Percentiles rank a stretch among this genome's conserved stretches.
Evolutionary conservation across 2,329 filamentous ascomycete genomes (phyloP).

Genomic region (Cryphonectria radicalis): DNA sequence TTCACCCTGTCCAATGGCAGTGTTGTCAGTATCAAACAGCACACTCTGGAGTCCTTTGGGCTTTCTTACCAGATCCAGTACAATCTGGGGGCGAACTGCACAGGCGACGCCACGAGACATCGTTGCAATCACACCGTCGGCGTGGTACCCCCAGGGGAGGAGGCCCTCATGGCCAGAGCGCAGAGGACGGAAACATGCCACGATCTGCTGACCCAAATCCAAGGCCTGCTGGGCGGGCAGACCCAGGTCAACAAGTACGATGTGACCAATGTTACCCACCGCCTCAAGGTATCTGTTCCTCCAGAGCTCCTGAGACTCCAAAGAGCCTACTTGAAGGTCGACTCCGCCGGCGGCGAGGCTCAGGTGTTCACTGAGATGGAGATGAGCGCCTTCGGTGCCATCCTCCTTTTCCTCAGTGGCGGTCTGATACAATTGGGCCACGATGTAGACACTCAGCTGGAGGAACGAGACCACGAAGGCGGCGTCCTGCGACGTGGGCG

Average conservation of each 20-base stretch:
- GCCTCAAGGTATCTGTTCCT: slow-evolving; percentile 23
- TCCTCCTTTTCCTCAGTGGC: slow-evolving; percentile 9
- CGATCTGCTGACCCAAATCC: slow-evolving; percentile 19
- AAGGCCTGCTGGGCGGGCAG: slow-evolving; percentile 19
- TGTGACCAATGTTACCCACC: slow-evolving; percentile 19
- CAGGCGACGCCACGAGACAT: slow-evolving; percentile 22
- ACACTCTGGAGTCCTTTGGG: not conserved
- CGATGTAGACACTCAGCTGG: slow-evolving; percentile 22
- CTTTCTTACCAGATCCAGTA: slow-evolving; percentile 20
- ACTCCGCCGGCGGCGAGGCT: not conserved
- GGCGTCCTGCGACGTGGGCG: slow-evolving; percentile 5
- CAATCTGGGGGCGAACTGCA: slow-evolving; percentile 17
- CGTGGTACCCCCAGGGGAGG: slow-evolving; percentile 10
- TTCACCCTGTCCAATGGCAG: not conserved
- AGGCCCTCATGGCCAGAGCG: not conserved
- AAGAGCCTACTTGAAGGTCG: not conserved
- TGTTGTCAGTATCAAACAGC: not conserved
- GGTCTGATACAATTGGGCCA: slow-evolving; percentile 25
- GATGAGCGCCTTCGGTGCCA: not conserved
- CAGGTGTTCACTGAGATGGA: slow-evolving; percentile 8
- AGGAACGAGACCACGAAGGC: slow-evolving; percentile 18
- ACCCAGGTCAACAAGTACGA: slow-evolving; percentile 23
- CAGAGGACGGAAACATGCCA: slow-evolving; percentile 20
- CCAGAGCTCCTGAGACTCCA: slow-evolving; percentile 3
- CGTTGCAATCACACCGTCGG: slow-evolving; percentile 9